phyloP scores from a whole-genome alignment of 164 flowering plant species.

The Taxillus chinensis region DNA sequence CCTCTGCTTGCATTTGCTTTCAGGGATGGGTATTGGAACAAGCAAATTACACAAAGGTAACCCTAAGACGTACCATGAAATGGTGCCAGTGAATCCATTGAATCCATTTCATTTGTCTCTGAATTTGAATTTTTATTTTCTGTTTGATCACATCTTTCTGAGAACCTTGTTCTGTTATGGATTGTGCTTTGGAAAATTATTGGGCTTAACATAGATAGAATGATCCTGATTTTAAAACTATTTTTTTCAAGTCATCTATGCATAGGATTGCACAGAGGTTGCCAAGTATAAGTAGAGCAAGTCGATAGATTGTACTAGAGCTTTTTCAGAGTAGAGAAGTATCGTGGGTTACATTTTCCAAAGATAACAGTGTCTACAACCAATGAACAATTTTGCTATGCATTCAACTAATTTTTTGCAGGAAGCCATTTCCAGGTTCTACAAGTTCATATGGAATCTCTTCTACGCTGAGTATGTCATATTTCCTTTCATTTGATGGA shows the following conservation, averaged over 20 bases:
- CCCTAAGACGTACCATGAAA: not conserved
- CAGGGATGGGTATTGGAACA: slow-evolving; percentile 74
- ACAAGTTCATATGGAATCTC: slow-evolving; percentile 90
- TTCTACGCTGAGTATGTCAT: slow-evolving; percentile 81
- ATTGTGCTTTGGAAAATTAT: not conserved
- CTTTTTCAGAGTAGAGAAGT: too few species aligned
- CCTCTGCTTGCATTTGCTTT: slow-evolving; percentile 7
- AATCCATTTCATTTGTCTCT: not conserved
- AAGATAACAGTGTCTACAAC: too few species aligned
- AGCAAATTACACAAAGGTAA: slow-evolving; percentile 80
- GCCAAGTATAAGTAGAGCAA: too few species aligned
- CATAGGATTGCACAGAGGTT: too few species aligned
- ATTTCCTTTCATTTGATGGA: slow-evolving; percentile 61
- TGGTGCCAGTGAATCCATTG: not conserved
- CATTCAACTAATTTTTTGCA: slow-evolving; percentile 25
- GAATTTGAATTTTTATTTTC: not conserved
- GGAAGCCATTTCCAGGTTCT: slow-evolving; percentile 76
- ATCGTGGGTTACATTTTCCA: too few species aligned
- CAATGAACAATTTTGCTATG: too few species aligned
- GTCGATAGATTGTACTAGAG: too few species aligned
- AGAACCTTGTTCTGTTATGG: not conserved
- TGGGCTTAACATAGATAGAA: not conserved
- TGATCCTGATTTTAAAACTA: not conserved
- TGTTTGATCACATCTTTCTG: not conserved
- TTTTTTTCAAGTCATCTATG: too few species aligned